Percentiles rank a stretch among this genome's conserved stretches.
phyloP scores from a whole-genome alignment of 257 asterid genomes.

The Catharanthus roseus region DNA sequence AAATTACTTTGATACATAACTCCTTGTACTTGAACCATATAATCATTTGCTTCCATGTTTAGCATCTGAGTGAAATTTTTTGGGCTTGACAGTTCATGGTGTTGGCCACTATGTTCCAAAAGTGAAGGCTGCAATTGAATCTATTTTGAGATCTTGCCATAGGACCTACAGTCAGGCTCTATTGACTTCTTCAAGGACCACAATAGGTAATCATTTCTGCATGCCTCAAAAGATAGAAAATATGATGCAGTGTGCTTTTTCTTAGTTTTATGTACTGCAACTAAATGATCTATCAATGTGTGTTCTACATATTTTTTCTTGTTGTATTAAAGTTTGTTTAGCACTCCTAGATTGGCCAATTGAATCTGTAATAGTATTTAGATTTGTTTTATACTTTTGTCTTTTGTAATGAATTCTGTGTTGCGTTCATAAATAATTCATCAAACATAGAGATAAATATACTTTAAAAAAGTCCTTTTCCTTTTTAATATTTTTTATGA shows the following conservation, averaged over 20 bases:
- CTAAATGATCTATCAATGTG: neutral
- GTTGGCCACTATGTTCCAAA: conserved; percentile 97
- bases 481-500: neutral
- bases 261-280: neutral
- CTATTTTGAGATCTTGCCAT: conserved; percentile 88
- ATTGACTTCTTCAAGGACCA: conserved; percentile 94
- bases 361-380: neutral
- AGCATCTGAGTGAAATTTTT: conserved; percentile 12
- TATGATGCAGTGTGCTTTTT: neutral
- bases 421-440: neutral
- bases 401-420: neutral
- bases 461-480: neutral
- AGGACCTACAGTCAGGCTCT: conserved; percentile 85
- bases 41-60: conserved; percentile 15
- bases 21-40: conserved; percentile 11
- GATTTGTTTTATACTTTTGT: neutral
- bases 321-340: conserved; percentile 1
- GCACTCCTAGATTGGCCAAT: neutral
- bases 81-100: conserved; percentile 68
- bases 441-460: neutral
- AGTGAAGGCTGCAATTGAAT: conserved; percentile 95
- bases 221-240: neutral
- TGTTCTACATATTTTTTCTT: neutral
- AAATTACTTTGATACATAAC: conserved; percentile 19
- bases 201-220: conserved; percentile 48